Conservation (phyloP, 768 basidiomycete species). For the Lentinus brumalis region DNA sequence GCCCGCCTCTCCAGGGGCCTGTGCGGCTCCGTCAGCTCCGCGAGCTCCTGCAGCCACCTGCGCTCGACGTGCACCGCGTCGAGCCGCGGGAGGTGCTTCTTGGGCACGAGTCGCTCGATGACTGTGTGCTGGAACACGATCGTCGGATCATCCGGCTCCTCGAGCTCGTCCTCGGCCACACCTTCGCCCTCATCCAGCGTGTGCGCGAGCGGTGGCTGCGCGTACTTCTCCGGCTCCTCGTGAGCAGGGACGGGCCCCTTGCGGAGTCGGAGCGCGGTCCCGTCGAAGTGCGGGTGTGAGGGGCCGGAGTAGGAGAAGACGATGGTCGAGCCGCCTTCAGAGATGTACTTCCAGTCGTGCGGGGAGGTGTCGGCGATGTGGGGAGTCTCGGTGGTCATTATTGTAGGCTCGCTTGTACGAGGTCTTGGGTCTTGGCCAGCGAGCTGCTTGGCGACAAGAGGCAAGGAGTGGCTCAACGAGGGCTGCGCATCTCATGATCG, state of each 20-base stretch:
- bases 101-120: conserved; percentile 66
- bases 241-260: conserved; percentile 44
- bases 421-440: background rate
- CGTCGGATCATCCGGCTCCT: conserved; percentile 41
- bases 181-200: no score
- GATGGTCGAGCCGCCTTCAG: conserved; percentile 91
- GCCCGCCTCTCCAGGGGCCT: conserved; percentile 60
- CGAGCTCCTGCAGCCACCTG: conserved; percentile 64
- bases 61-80: conserved; percentile 46
- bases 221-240: conserved; percentile 3
- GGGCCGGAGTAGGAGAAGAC: conserved; percentile 82
- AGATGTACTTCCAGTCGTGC: conserved; percentile 77
- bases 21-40: conserved; percentile 42
- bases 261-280: conserved; percentile 75
- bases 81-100: conserved; percentile 58
- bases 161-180: conserved; percentile 27
- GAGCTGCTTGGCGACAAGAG: background rate
- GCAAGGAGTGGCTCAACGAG: background rate
- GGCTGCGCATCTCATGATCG: background rate
- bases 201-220: conserved; percentile 24
- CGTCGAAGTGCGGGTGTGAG: conserved; percentile 49
- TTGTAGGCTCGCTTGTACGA: background rate
- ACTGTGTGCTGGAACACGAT: conserved; percentile 64
- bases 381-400: background rate
- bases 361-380: conserved; percentile 32